Percentiles rank a stretch among this genome's conserved stretches.
phyloP scores from a whole-genome alignment of 129 eudicot genomes.

The Erigeron canadensis region DNA sequence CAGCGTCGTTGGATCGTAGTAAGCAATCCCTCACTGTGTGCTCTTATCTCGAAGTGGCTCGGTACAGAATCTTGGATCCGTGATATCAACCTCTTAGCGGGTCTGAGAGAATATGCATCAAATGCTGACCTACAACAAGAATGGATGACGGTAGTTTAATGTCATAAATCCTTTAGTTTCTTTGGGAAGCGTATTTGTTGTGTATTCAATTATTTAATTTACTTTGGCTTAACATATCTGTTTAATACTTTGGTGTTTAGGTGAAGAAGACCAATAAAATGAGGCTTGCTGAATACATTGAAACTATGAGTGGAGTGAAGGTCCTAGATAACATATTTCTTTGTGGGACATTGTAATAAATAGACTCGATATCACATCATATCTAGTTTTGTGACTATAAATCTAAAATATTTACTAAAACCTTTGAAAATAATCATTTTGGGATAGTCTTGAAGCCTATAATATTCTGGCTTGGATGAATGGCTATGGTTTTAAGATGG shows the following conservation, averaged over 20 bases:
- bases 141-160: constrained; percentile 45
- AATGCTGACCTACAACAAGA: constrained; percentile 49
- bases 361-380: not conserved
- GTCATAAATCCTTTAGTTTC: not conserved
- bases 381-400: not conserved
- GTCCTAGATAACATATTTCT: constrained; percentile 16
- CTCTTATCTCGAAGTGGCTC: constrained; percentile 58
- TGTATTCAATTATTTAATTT: not conserved
- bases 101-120: constrained; percentile 44
- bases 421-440: too few species aligned
- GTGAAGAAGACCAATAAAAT: constrained; percentile 54
- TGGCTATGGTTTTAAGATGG: not conserved
- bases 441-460: not conserved
- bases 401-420: too few species aligned
- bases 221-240: not conserved
- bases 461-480: not conserved
- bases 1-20: constrained; percentile 70
- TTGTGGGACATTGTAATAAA: not conserved
- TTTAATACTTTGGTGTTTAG: constrained; percentile 33
- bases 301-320: constrained; percentile 55
- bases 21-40: constrained; percentile 57
- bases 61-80: constrained; percentile 60
- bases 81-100: constrained; percentile 44
- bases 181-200: not conserved
- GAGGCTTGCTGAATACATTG: constrained; percentile 66